Conservation (phyloP, 2,329 filamentous ascomycete species). For the Orbilia brochopaga region DNA sequence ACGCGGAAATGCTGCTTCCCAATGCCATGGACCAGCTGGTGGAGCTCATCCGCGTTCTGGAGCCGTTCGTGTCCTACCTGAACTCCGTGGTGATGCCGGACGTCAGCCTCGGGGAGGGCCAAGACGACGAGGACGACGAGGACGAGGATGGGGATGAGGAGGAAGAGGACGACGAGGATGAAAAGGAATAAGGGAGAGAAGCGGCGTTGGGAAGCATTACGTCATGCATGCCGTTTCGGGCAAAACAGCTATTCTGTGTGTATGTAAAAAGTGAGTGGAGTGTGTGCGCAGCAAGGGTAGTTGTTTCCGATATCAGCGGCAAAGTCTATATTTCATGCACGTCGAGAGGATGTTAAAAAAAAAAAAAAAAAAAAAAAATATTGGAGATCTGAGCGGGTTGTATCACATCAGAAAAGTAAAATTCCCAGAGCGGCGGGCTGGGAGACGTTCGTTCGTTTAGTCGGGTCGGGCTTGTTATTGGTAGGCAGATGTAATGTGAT, state of each 20-base stretch:
- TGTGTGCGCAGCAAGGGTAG: too few species aligned
- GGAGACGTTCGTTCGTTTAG: slow-evolving; percentile 14
- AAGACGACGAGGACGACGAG: slow-evolving; percentile 45
- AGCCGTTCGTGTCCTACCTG: slow-evolving; percentile 78
- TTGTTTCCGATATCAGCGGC: background rate
- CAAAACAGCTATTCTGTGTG: background rate
- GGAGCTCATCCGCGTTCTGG: slow-evolving; percentile 70
- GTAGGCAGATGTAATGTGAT: background rate
- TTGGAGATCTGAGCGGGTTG: too few species aligned
- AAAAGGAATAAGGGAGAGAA: too few species aligned
- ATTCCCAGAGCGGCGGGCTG: slow-evolving; percentile 17
- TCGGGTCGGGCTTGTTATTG: too few species aligned
- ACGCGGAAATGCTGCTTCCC: slow-evolving; percentile 68
- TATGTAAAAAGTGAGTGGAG: background rate
- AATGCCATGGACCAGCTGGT: slow-evolving; percentile 70
- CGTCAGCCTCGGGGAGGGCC: slow-evolving; percentile 48
- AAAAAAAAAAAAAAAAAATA: too few species aligned
- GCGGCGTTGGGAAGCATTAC: too few species aligned
- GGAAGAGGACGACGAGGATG: background rate
- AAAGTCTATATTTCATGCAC: background rate
- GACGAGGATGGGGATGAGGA: slow-evolving; percentile 18
- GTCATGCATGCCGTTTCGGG: too few species aligned
- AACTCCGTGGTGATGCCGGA: slow-evolving; percentile 78
- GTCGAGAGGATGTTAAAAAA: background rate
- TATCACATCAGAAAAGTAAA: background rate